Base-by-base conservation (phyloP, 345 rosid species). In the Hibiscus mutabilis region DNA sequence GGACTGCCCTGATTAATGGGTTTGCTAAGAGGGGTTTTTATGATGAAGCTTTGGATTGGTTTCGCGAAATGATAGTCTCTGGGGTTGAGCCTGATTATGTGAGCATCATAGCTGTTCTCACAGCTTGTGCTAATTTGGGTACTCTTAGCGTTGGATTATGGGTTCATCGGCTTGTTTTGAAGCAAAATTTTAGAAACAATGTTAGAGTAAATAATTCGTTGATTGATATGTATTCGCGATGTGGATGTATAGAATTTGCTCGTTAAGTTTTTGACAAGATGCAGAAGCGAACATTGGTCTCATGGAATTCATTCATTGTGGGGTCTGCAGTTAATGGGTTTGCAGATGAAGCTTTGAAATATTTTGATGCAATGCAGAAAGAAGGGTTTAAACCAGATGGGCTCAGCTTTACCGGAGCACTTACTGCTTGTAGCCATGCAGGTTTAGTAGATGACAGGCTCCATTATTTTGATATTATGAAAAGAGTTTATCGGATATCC, bases 1-100 rank as follows among this genome's bases (percentile, higher is more conserved):
- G 96, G 98, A 91, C 94, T 3, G 86, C 85, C 25, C 70, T 91
- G 86, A 80, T 93, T 60, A 86, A 86, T 77, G 97, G 97, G 61
- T 85, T 88, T 76, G 84, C 78, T 49, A 84, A 75, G 79, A 83
- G 66, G 56, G 89, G 90, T 16, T 66, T 72, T 14, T 56, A 71
- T 14, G 86, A 84, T 55, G 82, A 86, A 74, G 96, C 97, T 4
- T 49, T 91, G 79, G 82, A 67, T 13, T 68, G 83, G 79, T 88
- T 93, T 74, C 81, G 80, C 9, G 90, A 83, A 78, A 91, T 91
- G 97, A 84, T 81, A 78, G 66, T 80, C 3, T 87, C 81, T 40
- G 84, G 82, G 15, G 81, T 81, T 63, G 67, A 74, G 68, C 90
- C 92, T 2, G 92, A 88, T 85, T 82, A 79, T 57, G 90, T 86